Percentiles rank a stretch among this genome's conserved stretches.
These are phyloP conservation scores for Podila epigama DNA, from an alignment of 192 early-diverging fungal genomes.

Conservation along the genomic window DNA sequence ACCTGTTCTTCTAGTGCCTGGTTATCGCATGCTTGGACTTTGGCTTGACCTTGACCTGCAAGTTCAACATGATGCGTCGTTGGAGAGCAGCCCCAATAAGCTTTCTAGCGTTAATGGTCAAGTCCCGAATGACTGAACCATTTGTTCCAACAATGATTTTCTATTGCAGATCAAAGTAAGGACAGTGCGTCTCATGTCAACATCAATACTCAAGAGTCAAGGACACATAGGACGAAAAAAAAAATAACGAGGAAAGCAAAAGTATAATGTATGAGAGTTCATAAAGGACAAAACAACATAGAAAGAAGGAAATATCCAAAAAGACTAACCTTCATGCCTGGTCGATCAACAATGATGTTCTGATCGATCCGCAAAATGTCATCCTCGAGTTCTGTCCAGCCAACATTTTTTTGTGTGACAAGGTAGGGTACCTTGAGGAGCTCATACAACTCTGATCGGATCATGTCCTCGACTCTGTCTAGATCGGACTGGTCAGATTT, in stretches of 20 bases:
- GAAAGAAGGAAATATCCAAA: neutral
- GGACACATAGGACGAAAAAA: no score
- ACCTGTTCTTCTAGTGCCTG: neutral
- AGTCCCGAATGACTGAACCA: slow-evolving; percentile 52
- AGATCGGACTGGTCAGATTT: slow-evolving; percentile 62
- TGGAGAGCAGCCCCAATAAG: slow-evolving; percentile 49
- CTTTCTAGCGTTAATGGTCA: slow-evolving; percentile 45
- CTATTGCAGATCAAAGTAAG: no score
- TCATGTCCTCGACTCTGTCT: slow-evolving; percentile 63
- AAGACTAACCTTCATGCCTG: slow-evolving; percentile 42
- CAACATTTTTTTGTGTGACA: slow-evolving; percentile 61
- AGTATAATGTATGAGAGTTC: neutral
- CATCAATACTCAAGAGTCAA: no score
- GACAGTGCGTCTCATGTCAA: no score
- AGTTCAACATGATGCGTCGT: slow-evolving; percentile 53
- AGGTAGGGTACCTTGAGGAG: slow-evolving; percentile 63
- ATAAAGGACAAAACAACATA: neutral
- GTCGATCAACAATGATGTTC: slow-evolving; percentile 56
- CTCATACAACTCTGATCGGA: slow-evolving; percentile 64
- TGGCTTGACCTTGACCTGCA: slow-evolving; percentile 57
- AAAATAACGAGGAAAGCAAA: neutral
- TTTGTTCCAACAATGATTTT: slow-evolving; percentile 63
- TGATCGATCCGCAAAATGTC: slow-evolving; percentile 62
- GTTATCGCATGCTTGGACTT: slow-evolving; percentile 6
- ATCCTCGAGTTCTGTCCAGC: slow-evolving; percentile 58